phyloP scores from a whole-genome alignment of 352 stramenopile species.

The Globisporangium spiculum region DNA sequence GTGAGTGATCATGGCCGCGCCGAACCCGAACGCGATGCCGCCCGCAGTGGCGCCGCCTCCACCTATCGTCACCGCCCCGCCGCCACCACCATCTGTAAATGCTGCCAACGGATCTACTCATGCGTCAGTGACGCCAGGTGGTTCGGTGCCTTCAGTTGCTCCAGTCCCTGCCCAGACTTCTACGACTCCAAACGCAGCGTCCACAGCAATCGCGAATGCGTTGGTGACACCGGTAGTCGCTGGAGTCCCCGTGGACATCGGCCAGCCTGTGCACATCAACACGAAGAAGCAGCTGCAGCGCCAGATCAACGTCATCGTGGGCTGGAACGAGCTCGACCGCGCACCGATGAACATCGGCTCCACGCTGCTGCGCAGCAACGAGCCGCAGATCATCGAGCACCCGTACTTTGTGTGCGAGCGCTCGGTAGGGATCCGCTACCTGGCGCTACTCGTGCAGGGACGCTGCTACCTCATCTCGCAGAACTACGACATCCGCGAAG shows the following conservation, averaged over 20 bases:
- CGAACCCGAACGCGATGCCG: background rate
- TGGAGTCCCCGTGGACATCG: slow-evolving; percentile 63
- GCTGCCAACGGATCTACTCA: background rate
- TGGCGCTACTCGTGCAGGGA: slow-evolving; percentile 73
- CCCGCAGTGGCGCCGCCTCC: background rate
- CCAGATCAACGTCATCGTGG: slow-evolving; percentile 80
- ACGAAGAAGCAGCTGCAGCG: slow-evolving; percentile 81
- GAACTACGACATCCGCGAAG: slow-evolving; percentile 84
- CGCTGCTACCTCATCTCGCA: slow-evolving; percentile 81
- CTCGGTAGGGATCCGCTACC: slow-evolving; percentile 73
- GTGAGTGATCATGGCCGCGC: background rate
- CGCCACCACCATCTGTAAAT: background rate
- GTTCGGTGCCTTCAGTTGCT: background rate
- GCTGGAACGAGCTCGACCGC: slow-evolving; percentile 74
- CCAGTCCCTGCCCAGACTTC: background rate
- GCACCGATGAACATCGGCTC: slow-evolving; percentile 72
- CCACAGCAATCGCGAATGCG: slow-evolving; percentile 1
- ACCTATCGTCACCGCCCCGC: background rate
- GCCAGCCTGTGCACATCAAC: slow-evolving; percentile 56
- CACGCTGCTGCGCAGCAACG: slow-evolving; percentile 67
- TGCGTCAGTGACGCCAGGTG: background rate
- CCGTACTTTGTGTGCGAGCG: slow-evolving; percentile 85
- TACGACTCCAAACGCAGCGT: background rate
- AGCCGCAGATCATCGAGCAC: slow-evolving; percentile 74
- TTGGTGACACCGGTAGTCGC: slow-evolving; percentile 26